Base-by-base conservation (phyloP, 2,329 filamentous ascomycete genomes). In the Ascochyta viciae-villosae region DNA sequence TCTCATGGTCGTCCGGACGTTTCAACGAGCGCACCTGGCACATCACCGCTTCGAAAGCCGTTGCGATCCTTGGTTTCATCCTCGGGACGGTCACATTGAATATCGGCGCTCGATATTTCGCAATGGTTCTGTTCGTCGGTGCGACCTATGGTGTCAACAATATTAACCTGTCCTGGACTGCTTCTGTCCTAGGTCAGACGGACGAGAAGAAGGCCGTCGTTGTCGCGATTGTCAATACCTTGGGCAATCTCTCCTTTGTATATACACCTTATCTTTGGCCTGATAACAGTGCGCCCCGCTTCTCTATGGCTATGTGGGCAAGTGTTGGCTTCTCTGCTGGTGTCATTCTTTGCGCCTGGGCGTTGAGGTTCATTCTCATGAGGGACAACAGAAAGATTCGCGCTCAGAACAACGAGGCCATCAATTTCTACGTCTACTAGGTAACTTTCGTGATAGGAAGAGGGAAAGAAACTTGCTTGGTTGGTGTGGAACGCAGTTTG, bases 171-270 rank as follows among this genome's bases (percentile, higher is more conserved):
- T 71, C 71, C 8, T 80, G 77, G 77, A 72, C 72, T 1, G 72
- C 74, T 7, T 67, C 72, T 4, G 74, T 73, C 0, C 61, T 77
- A 4, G 74, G 72, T 1, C 75, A 77, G 43, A 77, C 77, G 1
- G 67, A 73, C 23, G 76, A 77, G 55, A 80, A 78, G 65, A 76
- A 75, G 40, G 75, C 77, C 22, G 75, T 74, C 4, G 63, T 68
- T 9, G 66, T 78, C 15, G 74, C 75, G 1, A 73, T 78, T 19
- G 76, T 76, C 4, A 79, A 79, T 54, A 73, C 75, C 0, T 61
- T 75, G 15, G 76, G 74, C 2, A 78, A 78, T 27, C 27, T 71
- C 40, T 64, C 70, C 10, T 67, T 73, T 35, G 76, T 78, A 23
- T 78, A 61, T 31, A 66, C 60, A 3, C 57, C 60, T 9, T 64